Conservation (phyloP, 352 stramenopile genomes). For the Paralagenidium karlingii region DNA sequence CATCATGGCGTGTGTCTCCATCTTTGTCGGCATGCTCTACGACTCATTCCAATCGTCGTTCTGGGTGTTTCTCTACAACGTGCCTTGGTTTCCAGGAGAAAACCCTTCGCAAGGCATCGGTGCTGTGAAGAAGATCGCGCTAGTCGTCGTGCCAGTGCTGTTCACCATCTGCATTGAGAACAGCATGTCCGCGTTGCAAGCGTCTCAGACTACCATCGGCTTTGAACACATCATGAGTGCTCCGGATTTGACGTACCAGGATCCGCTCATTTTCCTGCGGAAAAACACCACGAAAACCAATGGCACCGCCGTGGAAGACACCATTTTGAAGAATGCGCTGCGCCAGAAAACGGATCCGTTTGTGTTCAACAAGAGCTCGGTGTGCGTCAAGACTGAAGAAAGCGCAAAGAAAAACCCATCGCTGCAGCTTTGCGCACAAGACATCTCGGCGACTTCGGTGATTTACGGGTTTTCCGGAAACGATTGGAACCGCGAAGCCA, state of each 20-base stretch:
- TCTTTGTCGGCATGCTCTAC: conserved; percentile 19
- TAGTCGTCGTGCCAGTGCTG: conserved; percentile 25
- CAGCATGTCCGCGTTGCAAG: conserved; percentile 30
- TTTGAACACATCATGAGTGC: conserved; percentile 26
- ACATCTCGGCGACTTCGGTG: conserved; percentile 19
- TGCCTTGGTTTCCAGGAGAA: conserved; percentile 17
- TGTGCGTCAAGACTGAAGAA: too few relatives aligned
- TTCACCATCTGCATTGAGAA: conserved; percentile 28
- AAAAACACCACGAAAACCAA: conserved; percentile 1
- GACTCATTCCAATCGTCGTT: conserved; percentile 22
- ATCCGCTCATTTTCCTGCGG: conserved; percentile 16
- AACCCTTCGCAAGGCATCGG: conserved; percentile 1
- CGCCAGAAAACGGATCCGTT: conserved; percentile 14
- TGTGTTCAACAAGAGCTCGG: conserved; percentile 14
- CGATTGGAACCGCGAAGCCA: conserved; percentile 36
- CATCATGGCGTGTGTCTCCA: conserved; percentile 25
- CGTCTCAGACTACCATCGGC: conserved; percentile 27
- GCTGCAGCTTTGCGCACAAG: conserved; percentile 20
- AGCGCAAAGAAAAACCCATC: conserved; percentile 14
- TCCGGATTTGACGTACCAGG: conserved; percentile 24
- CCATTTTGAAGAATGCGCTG: conserved; percentile 28
- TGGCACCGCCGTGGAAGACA: conserved; percentile 5
- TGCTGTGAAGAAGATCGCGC: conserved; percentile 2
- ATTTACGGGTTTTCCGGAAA: conserved; percentile 29
- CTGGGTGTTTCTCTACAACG: conserved; percentile 33